A percentile compares a stretch with the other conserved stretches of the same genome.
phyloP scores from a whole-genome alignment of 805 yeast genomes.

The Candida tammaniensis region DNA sequence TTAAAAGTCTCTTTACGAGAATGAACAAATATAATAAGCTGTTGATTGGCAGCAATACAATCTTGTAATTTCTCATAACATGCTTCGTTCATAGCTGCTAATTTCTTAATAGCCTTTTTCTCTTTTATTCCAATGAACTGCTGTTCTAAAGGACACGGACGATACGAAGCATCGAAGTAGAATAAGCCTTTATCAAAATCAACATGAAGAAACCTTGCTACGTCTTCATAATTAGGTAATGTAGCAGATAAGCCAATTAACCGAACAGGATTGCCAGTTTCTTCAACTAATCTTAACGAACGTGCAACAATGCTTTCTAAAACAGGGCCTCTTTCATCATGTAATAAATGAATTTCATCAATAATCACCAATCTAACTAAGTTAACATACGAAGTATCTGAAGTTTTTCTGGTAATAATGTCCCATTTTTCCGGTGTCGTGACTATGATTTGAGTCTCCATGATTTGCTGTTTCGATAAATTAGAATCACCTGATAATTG shows the following conservation, averaged over 20 bases:
- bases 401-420: slow-evolving; percentile 83
- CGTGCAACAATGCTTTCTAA: slow-evolving; percentile 84
- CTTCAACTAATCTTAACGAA: slow-evolving; percentile 48
- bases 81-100: slow-evolving; percentile 85
- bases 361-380: slow-evolving; percentile 71
- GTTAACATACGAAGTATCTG: slow-evolving; percentile 54
- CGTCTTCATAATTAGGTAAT: slow-evolving; percentile 83
- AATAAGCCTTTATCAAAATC: slow-evolving; percentile 57
- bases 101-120: slow-evolving; percentile 70
- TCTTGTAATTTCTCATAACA: slow-evolving; percentile 75
- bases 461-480: slow-evolving; percentile 70
- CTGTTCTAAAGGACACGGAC: slow-evolving; percentile 93
- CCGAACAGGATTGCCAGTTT: slow-evolving; percentile 52
- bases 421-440: slow-evolving; percentile 99
- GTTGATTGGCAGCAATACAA: slow-evolving; percentile 59
- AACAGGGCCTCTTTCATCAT: slow-evolving; percentile 95
- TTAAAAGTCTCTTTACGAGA: slow-evolving; percentile 88
- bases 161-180: slow-evolving; percentile 74
- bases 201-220: slow-evolving; percentile 76
- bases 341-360: slow-evolving; percentile 90
- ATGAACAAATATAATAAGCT: slow-evolving; percentile 87
- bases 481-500: slow-evolving; percentile 91
- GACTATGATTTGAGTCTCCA: slow-evolving; percentile 76
- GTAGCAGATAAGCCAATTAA: slow-evolving; percentile 91
- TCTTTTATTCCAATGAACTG: slow-evolving; percentile 87